Base-by-base conservation (phyloP, 176 grass and related monocot genomes). In the Paspalum notatum region DNA sequence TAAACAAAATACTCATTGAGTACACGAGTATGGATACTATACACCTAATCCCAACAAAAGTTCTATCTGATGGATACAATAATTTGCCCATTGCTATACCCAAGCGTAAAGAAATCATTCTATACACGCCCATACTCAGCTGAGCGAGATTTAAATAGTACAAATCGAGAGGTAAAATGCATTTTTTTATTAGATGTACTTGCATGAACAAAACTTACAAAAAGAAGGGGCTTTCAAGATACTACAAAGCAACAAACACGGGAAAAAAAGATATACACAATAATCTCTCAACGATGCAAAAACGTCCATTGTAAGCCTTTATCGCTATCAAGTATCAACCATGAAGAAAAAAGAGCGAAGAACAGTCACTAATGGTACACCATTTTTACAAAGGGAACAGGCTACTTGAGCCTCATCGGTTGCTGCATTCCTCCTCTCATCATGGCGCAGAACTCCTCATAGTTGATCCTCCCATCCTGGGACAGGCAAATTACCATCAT, bases 381-480 rank as follows among this genome's bases (percentile, higher is more conserved):
- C 12, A 45, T 72, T 70, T 89, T 46, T 85, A 84, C 62, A 75
- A 80, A n/a, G 46, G 39, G 38, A 81, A 60, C 44, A 65, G 4
- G 22, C 75, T 92, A 98, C 66, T 94, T 89, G 24, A 95, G 95
- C 81, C 75, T 91, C 62, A 87, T 75, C 20, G 96, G 96, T 77
- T 93, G 92, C 83, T 91, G 96, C 6, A 86, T 57, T 47, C 92
- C 96, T 40, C 92, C 89, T 89, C 87, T 95, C 96, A 99, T 99
- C 96, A 99, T 99, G n/a, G 96, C 82, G 3, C 93, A 94, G 82
- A 99, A 99, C 71, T 99, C 96, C 24, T 95, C 92, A 5, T 99
- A 99, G 81, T 99, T 99, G 12, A 99, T 99, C 71, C 93, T 92
- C 72, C 96, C 96, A 85, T 99, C 96, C 96, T 98, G 55, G 61